These are phyloP conservation scores for Kokia cookei DNA, from an alignment of 441 rosid species.

Conservation along the genomic window DNA sequence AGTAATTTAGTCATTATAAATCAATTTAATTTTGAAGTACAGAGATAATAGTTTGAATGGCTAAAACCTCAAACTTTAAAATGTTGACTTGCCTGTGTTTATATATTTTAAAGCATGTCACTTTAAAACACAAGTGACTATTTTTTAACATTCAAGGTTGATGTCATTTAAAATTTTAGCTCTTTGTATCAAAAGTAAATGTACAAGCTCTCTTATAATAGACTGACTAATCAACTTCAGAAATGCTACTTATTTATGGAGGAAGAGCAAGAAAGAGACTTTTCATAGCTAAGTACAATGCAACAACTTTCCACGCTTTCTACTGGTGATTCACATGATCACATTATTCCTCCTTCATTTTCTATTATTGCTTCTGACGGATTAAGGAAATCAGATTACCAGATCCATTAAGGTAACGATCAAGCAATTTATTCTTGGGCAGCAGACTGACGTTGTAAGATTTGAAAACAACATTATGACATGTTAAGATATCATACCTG, in stretches of 20 bases:
- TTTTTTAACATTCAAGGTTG: background rate
- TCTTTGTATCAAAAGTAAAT: background rate
- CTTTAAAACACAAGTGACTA: background rate
- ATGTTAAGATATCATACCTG: conserved; percentile 41
- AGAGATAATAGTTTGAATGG: background rate
- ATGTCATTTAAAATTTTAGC: background rate
- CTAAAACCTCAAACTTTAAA: background rate
- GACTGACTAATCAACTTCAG: background rate
- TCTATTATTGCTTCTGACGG: background rate
- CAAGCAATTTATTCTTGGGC: background rate
- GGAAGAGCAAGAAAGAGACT: background rate
- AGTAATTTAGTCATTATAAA: too few species aligned
- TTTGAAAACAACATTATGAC: background rate
- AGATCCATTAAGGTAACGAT: background rate
- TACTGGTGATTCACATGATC: background rate
- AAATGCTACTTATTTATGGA: background rate
- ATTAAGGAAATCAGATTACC: background rate
- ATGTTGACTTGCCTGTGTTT: background rate
- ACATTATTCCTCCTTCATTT: background rate
- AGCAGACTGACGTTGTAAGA: background rate
- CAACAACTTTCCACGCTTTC: background rate
- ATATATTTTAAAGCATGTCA: background rate
- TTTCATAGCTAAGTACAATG: background rate
- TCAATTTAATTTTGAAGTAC: background rate
- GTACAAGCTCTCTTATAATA: background rate